Evolutionary conservation across 306 rosid genomes (phyloP), one percentile per base, ranked within the genome.

Genomic region (Cucumis cinereus): DNA sequence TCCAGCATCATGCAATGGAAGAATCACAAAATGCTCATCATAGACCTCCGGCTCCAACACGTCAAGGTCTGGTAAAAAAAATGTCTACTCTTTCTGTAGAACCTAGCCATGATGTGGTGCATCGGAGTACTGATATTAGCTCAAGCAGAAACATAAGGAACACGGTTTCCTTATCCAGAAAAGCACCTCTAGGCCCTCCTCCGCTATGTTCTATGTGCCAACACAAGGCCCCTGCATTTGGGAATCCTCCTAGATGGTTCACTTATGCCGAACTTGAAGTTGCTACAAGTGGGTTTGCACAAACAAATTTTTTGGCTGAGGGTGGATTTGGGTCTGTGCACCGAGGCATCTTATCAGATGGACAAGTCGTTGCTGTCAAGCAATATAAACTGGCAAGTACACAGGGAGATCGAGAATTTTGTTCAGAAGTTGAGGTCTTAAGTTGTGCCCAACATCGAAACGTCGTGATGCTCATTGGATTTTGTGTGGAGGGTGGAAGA

Each of bases 401-500:
- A 66, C 99, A 94, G 82, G 99, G 99, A 26, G 99, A 94, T 79
- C 85, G 83, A 76, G 99, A 94, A 59, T 94, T 94, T 80, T 94
- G 97, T 88, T 92, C 97, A 30, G 99, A 94, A 86, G 97, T 94
- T 1, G 99, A 94, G 77, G 95, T 94, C 74, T 85, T 94, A 79
- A 94, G 95, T 85, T 92, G 99, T 50, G 97, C 99, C 13, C 99
- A 94, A 79, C 99, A 94, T 84, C 97, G 97, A 9, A 94, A 92
- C 60, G 99, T 94, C 40, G 97, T 94, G 81, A 87, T 90, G 97
- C 87, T 94, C 57, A 90, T 89, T 26, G 97, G 99, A 8, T 89
- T 94, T 64, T 92, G 97, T 66, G 95, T 92, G 77, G 99, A 94
- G 79, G 88, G 84, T 53, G 99, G 96, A 82, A 90, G 89, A 85